Evolutionary conservation across 2,329 filamentous ascomycete genomes (phyloP), one percentile per base, ranked within the genome.

Genomic region (Nigrospora oryzae): DNA sequence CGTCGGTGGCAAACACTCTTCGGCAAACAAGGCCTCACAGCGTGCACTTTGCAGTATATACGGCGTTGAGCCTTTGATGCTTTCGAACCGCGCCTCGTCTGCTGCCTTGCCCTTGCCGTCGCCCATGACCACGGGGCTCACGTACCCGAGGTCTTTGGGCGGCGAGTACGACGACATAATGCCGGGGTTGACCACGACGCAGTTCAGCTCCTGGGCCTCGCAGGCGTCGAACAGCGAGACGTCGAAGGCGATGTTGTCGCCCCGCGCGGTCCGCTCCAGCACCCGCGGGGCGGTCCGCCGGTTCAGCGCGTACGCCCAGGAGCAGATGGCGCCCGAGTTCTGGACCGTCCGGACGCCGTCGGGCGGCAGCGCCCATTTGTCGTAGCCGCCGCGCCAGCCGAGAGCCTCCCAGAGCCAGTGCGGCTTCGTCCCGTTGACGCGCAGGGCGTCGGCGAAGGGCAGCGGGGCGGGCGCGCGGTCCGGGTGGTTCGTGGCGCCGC

Each of bases 121-220:
- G 4, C 51, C 52, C 17, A 49, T 45, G 17, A 50, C 45, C 23
- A 53, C 51, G n/a, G 32, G 38, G 17, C 51, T 54, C 12, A 46
- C 17, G 39, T 54, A 53, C 4, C 52, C 60, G 14, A 51, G 44
- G 8, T 52, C 48, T 13, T 46, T 48, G 8, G 58, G 56, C 8
- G 63, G 61, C 31, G 55, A 49, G 46, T 66, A 63, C 44, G 61
- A 57, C 48, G 62, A 56, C 46, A 65, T 60, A 19, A 65, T 42
- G 40, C 65, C 61, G 11, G 62, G 64, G 40, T 63, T 59, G 23
- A 68, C 59, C 4, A 60, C 56, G n/a, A 67, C 50, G 40, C 63
- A 67, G n/a, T 51, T 54, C 28, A 65, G 42, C 3, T 53, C 48
- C 11, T 54, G 51, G 13, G 52, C 46, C 13, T 54, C 50, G 46